Evolutionary conservation across 2,329 filamentous ascomycete genomes (phyloP).

Genomic region (Bretziella fagacearum): DNA sequence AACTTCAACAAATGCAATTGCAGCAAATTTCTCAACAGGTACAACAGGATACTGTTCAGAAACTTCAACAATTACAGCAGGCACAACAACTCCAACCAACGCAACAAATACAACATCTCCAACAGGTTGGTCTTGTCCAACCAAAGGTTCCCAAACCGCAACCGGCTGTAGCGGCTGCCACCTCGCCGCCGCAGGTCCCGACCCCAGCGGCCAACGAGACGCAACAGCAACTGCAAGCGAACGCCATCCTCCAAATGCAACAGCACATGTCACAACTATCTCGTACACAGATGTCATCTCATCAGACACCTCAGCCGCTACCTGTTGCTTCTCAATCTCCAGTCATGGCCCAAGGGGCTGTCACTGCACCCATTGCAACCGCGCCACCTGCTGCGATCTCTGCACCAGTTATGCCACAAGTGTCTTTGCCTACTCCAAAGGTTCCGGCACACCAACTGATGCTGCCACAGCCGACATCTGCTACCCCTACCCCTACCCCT

Average conservation of each 20-base stretch:
- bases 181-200: neutral
- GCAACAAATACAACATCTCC: conserved; percentile 12
- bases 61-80: conserved; percentile 15
- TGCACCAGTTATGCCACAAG: neutral
- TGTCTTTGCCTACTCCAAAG: conserved; percentile 1
- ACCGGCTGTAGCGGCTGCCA: conserved; percentile 1
- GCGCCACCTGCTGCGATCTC: neutral
- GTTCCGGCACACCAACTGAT: conserved; percentile 4
- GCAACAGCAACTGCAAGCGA: conserved; percentile 12
- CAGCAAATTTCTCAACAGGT: conserved; percentile 11
- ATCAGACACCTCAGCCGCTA: neutral
- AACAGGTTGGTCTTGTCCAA: no score
- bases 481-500: neutral
- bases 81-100: conserved; percentile 14
- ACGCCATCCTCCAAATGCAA: conserved; percentile 8
- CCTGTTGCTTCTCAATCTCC: neutral
- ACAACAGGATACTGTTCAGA: conserved; percentile 9
- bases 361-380: neutral
- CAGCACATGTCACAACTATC: conserved; percentile 13
- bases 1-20: neutral
- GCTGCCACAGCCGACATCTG: conserved; percentile 6
- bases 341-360: neutral
- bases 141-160: conserved; percentile 11
- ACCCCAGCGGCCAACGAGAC: neutral
- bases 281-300: conserved; percentile 2